phyloP scores from a whole-genome alignment of 1,284 basidiomycete species.

The Ustilago shanxiensis region DNA sequence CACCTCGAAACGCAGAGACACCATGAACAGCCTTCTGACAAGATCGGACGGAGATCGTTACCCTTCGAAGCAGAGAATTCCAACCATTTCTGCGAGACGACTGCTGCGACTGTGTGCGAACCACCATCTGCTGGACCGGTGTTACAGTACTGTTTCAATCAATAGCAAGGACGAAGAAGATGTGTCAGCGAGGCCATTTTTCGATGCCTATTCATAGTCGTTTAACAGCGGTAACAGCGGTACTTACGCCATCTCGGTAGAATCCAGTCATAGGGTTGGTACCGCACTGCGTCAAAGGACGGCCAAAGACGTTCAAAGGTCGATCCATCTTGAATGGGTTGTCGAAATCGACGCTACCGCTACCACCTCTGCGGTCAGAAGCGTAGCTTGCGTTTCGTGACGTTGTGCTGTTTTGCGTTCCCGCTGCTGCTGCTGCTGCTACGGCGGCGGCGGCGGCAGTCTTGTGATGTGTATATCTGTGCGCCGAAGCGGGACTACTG shows the following conservation, averaged over 20 bases:
- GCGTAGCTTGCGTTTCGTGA: conserved; percentile 40
- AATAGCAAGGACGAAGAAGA: not conserved
- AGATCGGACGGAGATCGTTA: conserved; percentile 57
- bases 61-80: conserved; percentile 56
- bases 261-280: conserved; percentile 58
- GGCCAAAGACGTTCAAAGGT: conserved; percentile 55
- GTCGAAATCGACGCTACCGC: conserved; percentile 6
- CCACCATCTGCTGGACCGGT: conserved; percentile 54
- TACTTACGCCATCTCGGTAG: conserved; percentile 55
- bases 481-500: conserved; percentile 6
- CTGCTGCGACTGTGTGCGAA: conserved; percentile 57
- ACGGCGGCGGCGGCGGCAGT: not conserved
- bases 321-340: conserved; percentile 53
- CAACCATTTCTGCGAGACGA: conserved; percentile 54
- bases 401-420: conserved; percentile 15
- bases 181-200: conserved; percentile 5
- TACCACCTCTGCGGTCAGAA: conserved; percentile 6
- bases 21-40: conserved; percentile 57
- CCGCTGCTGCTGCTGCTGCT: conserved; percentile 5
- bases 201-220: too few species aligned
- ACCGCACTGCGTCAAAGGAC: conserved; percentile 46
- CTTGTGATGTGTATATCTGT: conserved; percentile 23
- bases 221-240: not conserved
- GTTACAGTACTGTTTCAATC: conserved; percentile 47
- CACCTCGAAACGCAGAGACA: conserved; percentile 59